Evolutionary conservation across 2,329 filamentous ascomycete species (phyloP).

Genomic region (Pestalotiopsis sp.): DNA sequence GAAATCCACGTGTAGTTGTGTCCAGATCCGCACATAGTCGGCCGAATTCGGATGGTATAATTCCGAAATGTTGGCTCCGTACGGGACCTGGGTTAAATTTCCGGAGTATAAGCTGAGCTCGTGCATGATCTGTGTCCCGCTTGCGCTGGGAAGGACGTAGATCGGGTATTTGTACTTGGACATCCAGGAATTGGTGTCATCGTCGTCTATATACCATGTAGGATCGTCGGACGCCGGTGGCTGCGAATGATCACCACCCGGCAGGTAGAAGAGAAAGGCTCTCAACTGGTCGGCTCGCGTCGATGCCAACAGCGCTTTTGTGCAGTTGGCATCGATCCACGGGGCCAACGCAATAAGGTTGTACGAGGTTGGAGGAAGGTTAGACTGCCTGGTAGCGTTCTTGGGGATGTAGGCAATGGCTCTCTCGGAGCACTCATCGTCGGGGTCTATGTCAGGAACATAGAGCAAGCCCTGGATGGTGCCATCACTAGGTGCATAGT

Average conservation of each 20-base stretch:
- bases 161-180: slow-evolving; percentile 72
- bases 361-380: slow-evolving; percentile 70
- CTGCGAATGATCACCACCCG: slow-evolving; percentile 53
- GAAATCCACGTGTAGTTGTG: slow-evolving; percentile 49
- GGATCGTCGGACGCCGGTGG: slow-evolving; percentile 66
- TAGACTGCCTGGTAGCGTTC: slow-evolving; percentile 71
- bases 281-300: slow-evolving; percentile 59
- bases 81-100: slow-evolving; percentile 63
- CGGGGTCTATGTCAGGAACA: slow-evolving; percentile 66
- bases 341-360: slow-evolving; percentile 81
- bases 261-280: slow-evolving; percentile 64
- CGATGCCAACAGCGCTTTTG: slow-evolving; percentile 67
- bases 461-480: slow-evolving; percentile 80
- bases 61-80: slow-evolving; percentile 54
- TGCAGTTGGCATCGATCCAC: slow-evolving; percentile 77
- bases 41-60: slow-evolving; percentile 55
- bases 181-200: slow-evolving; percentile 63
- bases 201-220: slow-evolving; percentile 71
- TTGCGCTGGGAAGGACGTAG: slow-evolving; percentile 73
- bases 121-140: slow-evolving; percentile 68
- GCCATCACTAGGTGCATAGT: slow-evolving; percentile 59
- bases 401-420: slow-evolving; percentile 67
- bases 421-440: slow-evolving; percentile 62
- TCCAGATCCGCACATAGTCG: slow-evolving; percentile 63
- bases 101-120: slow-evolving; percentile 77